Conservation (phyloP, 1,139 yeast genomes). For the Diutina ranongensis region DNA sequence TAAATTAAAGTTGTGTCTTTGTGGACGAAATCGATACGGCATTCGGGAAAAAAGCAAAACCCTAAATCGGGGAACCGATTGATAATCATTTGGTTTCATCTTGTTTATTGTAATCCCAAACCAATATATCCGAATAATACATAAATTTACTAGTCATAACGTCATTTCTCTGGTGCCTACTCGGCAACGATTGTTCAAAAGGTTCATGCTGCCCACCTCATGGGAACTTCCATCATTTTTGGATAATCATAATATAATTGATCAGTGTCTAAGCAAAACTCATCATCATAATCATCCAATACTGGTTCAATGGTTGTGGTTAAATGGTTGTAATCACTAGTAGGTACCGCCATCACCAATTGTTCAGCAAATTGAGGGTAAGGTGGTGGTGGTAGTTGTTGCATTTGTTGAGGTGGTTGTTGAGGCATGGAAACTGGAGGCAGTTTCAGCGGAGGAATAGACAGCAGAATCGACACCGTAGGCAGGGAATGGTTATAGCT, state of each 20-base stretch:
- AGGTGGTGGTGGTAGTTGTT: neutral
- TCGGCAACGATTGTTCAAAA: too few relatives aligned
- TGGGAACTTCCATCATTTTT: neutral
- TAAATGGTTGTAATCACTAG: neutral
- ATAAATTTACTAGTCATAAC: neutral
- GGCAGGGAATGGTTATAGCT: constrained; percentile 5
- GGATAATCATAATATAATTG: constrained; percentile 16
- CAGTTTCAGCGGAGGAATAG: constrained; percentile 1
- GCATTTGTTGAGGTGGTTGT: neutral
- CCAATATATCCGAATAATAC: neutral
- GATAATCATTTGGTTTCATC: too few relatives aligned
- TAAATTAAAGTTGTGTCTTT: too few relatives aligned
- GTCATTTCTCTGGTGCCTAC: too few relatives aligned
- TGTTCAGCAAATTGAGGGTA: neutral
- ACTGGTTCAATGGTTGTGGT: neutral
- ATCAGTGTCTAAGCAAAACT: constrained; percentile 34
- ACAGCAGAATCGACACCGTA: neutral
- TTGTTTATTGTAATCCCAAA: too few relatives aligned
- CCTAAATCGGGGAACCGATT: too few relatives aligned
- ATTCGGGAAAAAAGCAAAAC: too few relatives aligned
- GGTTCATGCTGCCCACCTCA: neutral
- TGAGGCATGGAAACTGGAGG: neutral
- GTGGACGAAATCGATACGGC: too few relatives aligned
- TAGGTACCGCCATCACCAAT: neutral
- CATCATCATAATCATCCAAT: constrained; percentile 32